Evolutionary conservation across 495 filamentous ascomycete species (phyloP), one percentile per base, ranked within the genome.

Genomic region (Oidiodendron maius): DNA sequence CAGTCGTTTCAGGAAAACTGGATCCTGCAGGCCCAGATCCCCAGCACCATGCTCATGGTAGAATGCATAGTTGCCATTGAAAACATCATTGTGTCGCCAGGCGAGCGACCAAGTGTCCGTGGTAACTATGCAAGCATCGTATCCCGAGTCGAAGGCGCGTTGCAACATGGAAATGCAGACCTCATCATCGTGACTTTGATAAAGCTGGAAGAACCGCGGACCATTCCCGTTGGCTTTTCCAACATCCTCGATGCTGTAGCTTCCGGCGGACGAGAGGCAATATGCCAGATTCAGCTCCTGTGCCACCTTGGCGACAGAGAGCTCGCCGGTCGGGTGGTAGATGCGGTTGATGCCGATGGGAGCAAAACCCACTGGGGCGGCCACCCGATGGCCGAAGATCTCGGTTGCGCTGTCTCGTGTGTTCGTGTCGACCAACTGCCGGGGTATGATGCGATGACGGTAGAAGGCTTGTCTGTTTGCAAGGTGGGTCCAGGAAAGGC

Each of bases 391-490:
- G 13, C 78, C 78, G 65, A 83, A 86, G 49, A 87, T 80, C 10
- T 59, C 61, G 23, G 78, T 77, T 3, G 56, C 60, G 2, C 76
- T 84, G 57, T 84, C 80, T 6, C 80, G 72, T 15, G 50, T 52
- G 52, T 73, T 78, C 15, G 80, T 84, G 62, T 83, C 78, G 48
- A 84, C 72, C 4, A 85, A 71, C 60, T 72, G 75, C 17, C 70
- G 70, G 2, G 81, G 82, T 47, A 84, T 74, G 58, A 86, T 78
- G 30, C 77, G 71, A 64, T 83, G 82, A 1, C 80, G 75, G 68
- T 74, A 83, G 71, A 86, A 86, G 51, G 83, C 72, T 60, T 83
- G 76, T 2, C 82, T 73, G 61, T 85, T 86, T 11, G 77, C 76
- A 1, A 80, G 69, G 60, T 86, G 81, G 13, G 82, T 87, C 48